A percentile compares a stretch with the other conserved stretches of the same genome.
phyloP scores from a whole-genome alignment of 345 rosid genomes.

The Eucalyptus caleyi region DNA sequence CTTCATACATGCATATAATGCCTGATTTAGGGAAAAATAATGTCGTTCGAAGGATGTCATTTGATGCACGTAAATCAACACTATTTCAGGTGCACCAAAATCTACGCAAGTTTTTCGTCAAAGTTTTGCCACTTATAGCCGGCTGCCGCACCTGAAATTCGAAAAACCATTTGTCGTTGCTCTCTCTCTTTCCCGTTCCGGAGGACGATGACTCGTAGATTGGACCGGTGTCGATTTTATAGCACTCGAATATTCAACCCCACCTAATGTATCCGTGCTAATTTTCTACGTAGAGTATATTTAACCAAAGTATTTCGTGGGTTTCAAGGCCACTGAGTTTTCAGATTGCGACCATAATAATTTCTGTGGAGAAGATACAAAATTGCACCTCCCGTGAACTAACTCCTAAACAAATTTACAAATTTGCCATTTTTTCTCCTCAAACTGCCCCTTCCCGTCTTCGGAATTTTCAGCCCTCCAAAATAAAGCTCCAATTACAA shows the following conservation, averaged over 20 bases:
- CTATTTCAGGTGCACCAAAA: background rate
- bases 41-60: background rate
- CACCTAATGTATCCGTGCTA: background rate
- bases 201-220: background rate
- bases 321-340: background rate
- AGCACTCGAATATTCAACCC: background rate
- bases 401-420: background rate
- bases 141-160: background rate
- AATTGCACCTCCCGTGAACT: background rate
- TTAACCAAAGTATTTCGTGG: background rate
- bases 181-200: background rate
- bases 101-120: background rate
- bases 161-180: background rate
- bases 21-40: background rate
- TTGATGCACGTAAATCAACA: background rate
- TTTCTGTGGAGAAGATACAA: background rate
- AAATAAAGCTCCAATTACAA: background rate
- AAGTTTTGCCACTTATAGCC: background rate
- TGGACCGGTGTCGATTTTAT: background rate
- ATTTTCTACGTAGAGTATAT: background rate
- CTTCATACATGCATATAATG: background rate
- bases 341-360: background rate
- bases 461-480: background rate
- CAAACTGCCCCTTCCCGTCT: background rate
- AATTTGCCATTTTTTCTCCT: background rate